These are phyloP conservation scores for Barnettozyma vustinii DNA, from an alignment of 805 yeast genomes.

Conservation along the genomic window DNA sequence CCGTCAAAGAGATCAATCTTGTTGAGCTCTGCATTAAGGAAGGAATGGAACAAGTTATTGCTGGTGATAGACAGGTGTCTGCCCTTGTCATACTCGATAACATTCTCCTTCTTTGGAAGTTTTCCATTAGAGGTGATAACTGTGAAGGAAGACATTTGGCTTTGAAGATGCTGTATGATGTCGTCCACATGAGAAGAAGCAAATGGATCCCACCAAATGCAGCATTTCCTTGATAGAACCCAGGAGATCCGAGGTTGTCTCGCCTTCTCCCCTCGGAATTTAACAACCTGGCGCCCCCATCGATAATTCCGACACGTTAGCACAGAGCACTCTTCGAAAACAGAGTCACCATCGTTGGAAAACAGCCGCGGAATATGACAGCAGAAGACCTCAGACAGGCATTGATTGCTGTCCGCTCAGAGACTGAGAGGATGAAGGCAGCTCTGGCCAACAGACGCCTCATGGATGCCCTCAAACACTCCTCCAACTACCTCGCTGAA, in stretches of 20 bases:
- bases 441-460: constrained; percentile 39
- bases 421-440: constrained; percentile 8
- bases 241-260: background rate
- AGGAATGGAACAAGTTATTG: constrained; percentile 21
- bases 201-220: no score
- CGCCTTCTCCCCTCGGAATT: background rate
- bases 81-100: background rate
- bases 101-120: background rate
- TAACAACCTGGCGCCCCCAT: background rate
- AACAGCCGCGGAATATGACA: constrained; percentile 2
- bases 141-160: background rate
- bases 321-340: background rate
- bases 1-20: constrained; percentile 22
- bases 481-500: constrained; percentile 76
- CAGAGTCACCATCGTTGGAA: background rate
- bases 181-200: no score
- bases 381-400: constrained; percentile 7
- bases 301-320: constrained; percentile 1
- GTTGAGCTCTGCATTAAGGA: constrained; percentile 25
- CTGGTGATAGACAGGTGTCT: constrained; percentile 20
- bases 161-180: background rate
- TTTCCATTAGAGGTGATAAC: background rate
- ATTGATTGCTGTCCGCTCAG: constrained; percentile 3
- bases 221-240: no score
- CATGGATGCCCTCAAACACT: constrained; percentile 85